Base-by-base conservation (phyloP, 805 yeast species). In the Wickerhamiella kurtzmanii region DNA sequence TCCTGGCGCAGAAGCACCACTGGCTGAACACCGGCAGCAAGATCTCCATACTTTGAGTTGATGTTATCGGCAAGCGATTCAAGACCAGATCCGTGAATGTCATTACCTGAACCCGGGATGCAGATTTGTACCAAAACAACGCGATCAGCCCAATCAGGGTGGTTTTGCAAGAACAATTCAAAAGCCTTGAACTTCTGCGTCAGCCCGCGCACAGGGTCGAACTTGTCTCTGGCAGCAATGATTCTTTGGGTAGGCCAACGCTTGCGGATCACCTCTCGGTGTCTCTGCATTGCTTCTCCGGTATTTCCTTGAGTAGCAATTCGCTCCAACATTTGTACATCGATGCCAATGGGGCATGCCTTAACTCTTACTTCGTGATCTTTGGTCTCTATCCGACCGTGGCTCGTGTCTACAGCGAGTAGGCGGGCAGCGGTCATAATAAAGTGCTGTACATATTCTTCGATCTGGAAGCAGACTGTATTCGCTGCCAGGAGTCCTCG, bases 381-480 rank as follows among this genome's bases (percentile, higher is more conserved):
- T 3, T 69, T 68, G 1, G 80, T 81, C 60, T 86, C 89, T 28
- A 89, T 76, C 17, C 96, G 96, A 17, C 83, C 83, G 0, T 94
- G 84, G 2, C 75, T 74, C n/a, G 82, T 76, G 64, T 89, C 96
- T 0, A 94, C 87, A 54, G 87, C 76, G 35, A 92, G 65, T 35
- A 92, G 69, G 46, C 95, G 71, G 55, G 82, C 84, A 56, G 95
- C 79, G 2, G 96, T 86, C 65, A 89, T 96, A 47, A 83, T 67
- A 64, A 92, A 92, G 64, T 92, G 98, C 58, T 95, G 77, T 21
- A 87, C 94, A 56, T 88, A 89, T 63, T 92, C 98, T 22, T 79
- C 79, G 9, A 89, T 88, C 63, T 92, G 98, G 68, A 92, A 88
- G 2, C 88, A 79, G 41, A 92, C 74, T 48, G 82, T 76, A 59